Percentiles rank a stretch among this genome's conserved stretches.
Conservation (phyloP, 2,329 filamentous ascomycete genomes). For the Penicillium corylophilum region DNA sequence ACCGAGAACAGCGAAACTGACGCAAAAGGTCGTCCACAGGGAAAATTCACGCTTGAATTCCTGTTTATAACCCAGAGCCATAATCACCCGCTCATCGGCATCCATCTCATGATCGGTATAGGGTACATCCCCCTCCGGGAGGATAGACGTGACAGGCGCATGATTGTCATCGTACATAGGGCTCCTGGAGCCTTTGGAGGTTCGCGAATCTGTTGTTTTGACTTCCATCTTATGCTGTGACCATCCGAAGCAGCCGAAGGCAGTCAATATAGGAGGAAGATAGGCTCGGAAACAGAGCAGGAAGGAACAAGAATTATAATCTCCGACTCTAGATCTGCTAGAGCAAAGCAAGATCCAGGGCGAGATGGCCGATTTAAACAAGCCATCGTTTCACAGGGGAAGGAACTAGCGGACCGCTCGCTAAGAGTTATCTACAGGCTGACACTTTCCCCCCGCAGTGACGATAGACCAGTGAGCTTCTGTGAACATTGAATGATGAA, state of each 20-base stretch:
- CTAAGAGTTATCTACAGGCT: slow-evolving; percentile 14
- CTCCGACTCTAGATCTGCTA: background rate
- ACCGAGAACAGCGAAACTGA: slow-evolving; percentile 71
- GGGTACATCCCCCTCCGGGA: slow-evolving; percentile 40
- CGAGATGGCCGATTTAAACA: slow-evolving; percentile 4
- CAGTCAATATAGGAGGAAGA: background rate
- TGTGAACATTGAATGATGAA: background rate
- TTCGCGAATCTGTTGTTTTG: slow-evolving; percentile 6
- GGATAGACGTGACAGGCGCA: slow-evolving; percentile 38
- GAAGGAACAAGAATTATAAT: background rate
- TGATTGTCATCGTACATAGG: slow-evolving; percentile 24
- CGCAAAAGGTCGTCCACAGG: slow-evolving; percentile 72
- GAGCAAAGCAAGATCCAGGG: background rate
- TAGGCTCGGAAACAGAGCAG: background rate
- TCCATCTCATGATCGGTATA: slow-evolving; percentile 37
- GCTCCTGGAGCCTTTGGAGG: slow-evolving; percentile 11
- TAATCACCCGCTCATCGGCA: slow-evolving; percentile 44
- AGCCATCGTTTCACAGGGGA: background rate
- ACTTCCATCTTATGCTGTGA: slow-evolving; percentile 13
- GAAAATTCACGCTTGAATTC: slow-evolving; percentile 71
- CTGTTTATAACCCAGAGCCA: slow-evolving; percentile 54
- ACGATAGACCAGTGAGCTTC: slow-evolving; percentile 1
- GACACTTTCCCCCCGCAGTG: slow-evolving; percentile 7
- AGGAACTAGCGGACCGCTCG: slow-evolving; percentile 1
- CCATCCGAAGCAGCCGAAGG: background rate